These are phyloP conservation scores for Marasmius sp. DNA, from an alignment of 1,284 basidiomycete genomes.

Conservation along the genomic window DNA sequence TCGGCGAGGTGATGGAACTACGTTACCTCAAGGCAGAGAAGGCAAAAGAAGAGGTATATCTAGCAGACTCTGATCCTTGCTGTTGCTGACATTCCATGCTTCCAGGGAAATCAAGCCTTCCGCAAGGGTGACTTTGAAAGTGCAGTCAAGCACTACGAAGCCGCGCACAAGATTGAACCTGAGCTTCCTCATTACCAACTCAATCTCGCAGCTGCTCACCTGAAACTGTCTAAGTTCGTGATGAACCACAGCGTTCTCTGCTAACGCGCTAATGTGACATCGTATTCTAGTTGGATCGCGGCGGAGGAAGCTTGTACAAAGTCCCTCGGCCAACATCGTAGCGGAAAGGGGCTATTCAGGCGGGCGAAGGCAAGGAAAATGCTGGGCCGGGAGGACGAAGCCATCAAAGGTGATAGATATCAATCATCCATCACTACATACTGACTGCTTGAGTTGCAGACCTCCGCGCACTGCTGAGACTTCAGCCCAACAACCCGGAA, in stretches of 20 bases:
- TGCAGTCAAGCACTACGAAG: constrained; percentile 57
- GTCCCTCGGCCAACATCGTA: constrained; percentile 60
- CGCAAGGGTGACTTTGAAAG: constrained; percentile 53
- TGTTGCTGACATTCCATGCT: constrained; percentile 6
- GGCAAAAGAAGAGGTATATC: constrained; percentile 61
- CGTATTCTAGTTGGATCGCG: constrained; percentile 54
- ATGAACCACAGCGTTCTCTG: neutral
- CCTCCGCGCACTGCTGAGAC: constrained; percentile 52
- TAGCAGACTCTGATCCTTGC: neutral
- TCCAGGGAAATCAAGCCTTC: constrained; percentile 64
- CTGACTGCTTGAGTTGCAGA: constrained; percentile 35
- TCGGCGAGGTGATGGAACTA: constrained; percentile 69
- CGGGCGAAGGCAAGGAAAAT: constrained; percentile 63
- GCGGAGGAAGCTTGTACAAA: constrained; percentile 66
- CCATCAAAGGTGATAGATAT: constrained; percentile 48
- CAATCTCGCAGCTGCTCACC: constrained; percentile 67
- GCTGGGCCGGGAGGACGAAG: constrained; percentile 56
- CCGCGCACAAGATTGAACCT: constrained; percentile 60
- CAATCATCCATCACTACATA: neutral
- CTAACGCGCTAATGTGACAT: constrained; percentile 10
- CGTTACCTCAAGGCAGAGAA: constrained; percentile 64
- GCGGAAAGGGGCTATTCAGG: constrained; percentile 65
- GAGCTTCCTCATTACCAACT: constrained; percentile 72
- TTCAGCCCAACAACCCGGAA: constrained; percentile 62
- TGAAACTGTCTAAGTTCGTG: constrained; percentile 43